Evolutionary conservation across 2,329 filamentous ascomycete genomes (phyloP).

Genomic region (Claviceps sorghi): DNA sequence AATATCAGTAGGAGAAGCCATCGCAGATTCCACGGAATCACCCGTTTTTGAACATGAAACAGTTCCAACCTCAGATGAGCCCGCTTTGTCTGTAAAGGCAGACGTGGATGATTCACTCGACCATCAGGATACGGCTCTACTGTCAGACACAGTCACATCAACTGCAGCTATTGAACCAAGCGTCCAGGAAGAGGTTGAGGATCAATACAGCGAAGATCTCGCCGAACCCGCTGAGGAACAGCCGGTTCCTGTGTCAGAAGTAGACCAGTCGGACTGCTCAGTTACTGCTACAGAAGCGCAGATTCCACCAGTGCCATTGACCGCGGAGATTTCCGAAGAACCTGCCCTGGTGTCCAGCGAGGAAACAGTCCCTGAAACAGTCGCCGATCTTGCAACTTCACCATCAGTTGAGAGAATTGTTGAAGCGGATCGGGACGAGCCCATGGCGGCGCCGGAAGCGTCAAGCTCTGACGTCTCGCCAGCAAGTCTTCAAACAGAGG

Average conservation of each 20-base stretch:
- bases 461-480: neutral
- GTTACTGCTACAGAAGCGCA: neutral
- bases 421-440: neutral
- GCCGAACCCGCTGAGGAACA: neutral
- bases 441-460: neutral
- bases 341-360: neutral
- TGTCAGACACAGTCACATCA: neutral
- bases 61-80: neutral
- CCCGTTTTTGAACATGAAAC: neutral
- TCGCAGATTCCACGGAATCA: neutral
- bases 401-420: neutral
- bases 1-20: neutral
- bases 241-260: neutral
- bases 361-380: neutral
- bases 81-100: neutral
- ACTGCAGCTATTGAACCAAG: neutral
- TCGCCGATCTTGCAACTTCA: neutral
- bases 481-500: neutral
- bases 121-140: neutral
- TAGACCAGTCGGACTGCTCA: neutral
- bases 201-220: neutral
- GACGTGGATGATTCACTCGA: neutral
- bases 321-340: neutral
- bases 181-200: neutral
- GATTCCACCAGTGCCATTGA: neutral